phyloP scores from a whole-genome alignment of 75 land plant genomes.

The Selaginella tamariscina region DNA sequence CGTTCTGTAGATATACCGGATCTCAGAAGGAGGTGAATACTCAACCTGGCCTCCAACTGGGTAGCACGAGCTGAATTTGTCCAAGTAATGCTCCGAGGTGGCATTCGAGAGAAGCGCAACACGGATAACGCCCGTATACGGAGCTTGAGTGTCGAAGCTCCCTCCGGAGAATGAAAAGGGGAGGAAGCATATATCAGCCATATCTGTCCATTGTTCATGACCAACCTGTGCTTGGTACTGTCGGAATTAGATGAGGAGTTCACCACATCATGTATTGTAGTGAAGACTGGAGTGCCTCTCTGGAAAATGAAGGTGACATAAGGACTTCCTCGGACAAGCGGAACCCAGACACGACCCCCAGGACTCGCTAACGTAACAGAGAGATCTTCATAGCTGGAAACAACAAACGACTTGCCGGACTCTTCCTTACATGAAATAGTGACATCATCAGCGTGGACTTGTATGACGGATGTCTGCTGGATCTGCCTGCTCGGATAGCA shows the following conservation, averaged over 20 bases:
- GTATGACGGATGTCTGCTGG: neutral
- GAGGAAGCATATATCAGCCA: slow-evolving; percentile 3
- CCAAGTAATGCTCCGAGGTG: slow-evolving; percentile 4
- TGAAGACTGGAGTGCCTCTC: neutral
- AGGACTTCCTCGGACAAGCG: neutral
- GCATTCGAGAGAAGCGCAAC: neutral
- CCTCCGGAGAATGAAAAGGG: neutral
- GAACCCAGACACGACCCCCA: neutral
- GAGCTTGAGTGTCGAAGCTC: neutral
- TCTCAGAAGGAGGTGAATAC: neutral
- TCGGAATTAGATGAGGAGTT: neutral
- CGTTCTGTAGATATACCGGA: neutral
- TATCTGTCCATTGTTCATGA: neutral
- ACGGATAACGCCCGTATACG: neutral
- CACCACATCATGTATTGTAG: neutral
- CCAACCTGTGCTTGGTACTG: slow-evolving; percentile 1
- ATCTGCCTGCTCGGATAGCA: neutral
- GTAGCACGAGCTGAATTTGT: neutral
- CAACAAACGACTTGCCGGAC: neutral
- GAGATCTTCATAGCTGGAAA: neutral
- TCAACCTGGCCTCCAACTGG: neutral
- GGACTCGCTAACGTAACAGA: slow-evolving; percentile 9
- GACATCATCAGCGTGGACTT: neutral
- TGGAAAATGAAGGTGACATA: neutral
- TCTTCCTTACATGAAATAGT: neutral